phyloP scores from a whole-genome alignment of 768 basidiomycete genomes.

The Mycena rosella region DNA sequence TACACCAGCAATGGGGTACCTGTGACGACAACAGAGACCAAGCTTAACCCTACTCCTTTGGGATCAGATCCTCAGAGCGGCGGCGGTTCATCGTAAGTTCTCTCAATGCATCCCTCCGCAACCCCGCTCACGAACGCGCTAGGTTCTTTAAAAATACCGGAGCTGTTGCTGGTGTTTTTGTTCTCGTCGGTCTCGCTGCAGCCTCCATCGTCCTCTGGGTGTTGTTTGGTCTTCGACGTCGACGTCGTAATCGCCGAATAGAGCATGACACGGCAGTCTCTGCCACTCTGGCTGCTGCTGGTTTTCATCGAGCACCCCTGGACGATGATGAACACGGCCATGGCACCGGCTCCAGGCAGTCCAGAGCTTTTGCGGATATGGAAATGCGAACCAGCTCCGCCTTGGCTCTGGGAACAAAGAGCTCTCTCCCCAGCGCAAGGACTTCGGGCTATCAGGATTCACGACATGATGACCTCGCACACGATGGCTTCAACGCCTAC shows the following conservation, averaged over 20 bases:
- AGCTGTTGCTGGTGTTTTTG: slow-evolving; percentile 92
- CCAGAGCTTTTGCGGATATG: slow-evolving; percentile 44
- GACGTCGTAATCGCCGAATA: slow-evolving; percentile 68
- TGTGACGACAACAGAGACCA: slow-evolving; percentile 71
- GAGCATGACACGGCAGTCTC: slow-evolving; percentile 80
- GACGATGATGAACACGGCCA: slow-evolving; percentile 77
- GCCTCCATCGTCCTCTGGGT: slow-evolving; percentile 78
- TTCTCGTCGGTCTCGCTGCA: slow-evolving; percentile 86
- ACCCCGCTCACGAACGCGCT: slow-evolving; percentile 4
- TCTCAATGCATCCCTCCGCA: background rate
- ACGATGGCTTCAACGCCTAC: slow-evolving; percentile 64
- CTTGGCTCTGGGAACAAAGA: slow-evolving; percentile 43
- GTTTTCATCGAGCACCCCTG: slow-evolving; percentile 74
- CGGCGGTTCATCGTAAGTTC: slow-evolving; percentile 64
- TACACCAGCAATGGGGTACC: slow-evolving; percentile 68
- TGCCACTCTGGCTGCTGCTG: slow-evolving; percentile 79
- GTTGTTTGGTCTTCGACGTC: slow-evolving; percentile 76
- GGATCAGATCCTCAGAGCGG: slow-evolving; percentile 58
- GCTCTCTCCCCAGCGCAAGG: slow-evolving; percentile 46
- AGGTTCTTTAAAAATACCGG: slow-evolving; percentile 93
- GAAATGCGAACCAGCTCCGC: slow-evolving; percentile 60
- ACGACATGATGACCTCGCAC: slow-evolving; percentile 49
- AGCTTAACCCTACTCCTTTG: slow-evolving; percentile 82
- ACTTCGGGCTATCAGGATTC: slow-evolving; percentile 55
- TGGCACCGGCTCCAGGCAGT: slow-evolving; percentile 37